A percentile compares a stretch with the other conserved stretches of the same genome.
phyloP scores from a whole-genome alignment of 352 stramenopile species.

The Pythium aristosporum region DNA sequence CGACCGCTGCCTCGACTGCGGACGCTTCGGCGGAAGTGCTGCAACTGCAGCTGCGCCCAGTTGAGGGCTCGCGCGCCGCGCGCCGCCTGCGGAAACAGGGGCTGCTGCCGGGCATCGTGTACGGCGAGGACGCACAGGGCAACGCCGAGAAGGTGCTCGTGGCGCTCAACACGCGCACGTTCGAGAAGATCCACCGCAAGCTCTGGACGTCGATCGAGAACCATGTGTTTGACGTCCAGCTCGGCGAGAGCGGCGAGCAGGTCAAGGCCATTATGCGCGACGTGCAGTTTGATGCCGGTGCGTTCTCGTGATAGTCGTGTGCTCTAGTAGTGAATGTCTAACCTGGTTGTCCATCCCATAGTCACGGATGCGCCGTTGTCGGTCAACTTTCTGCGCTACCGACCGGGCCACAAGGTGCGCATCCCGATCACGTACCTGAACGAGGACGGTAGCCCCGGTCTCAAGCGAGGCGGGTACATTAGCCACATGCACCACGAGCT shows the following conservation, averaged over 20 bases:
- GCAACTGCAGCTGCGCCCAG: conserved; percentile 58
- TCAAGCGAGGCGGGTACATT: conserved; percentile 95
- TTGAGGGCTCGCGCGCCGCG: conserved; percentile 72
- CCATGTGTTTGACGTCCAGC: conserved; percentile 83
- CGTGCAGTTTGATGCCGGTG: conserved; percentile 77
- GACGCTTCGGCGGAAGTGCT: conserved; percentile 34
- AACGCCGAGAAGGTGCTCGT: conserved; percentile 73
- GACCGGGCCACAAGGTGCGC: conserved; percentile 85
- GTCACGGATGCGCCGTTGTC: conserved; percentile 76
- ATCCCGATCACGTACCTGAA: conserved; percentile 94
- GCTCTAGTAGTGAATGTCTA: background rate
- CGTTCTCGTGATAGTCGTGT: conserved; percentile 7
- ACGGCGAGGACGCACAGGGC: conserved; percentile 76
- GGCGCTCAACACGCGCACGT: conserved; percentile 63
- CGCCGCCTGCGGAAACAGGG: conserved; percentile 81
- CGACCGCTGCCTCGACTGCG: conserved; percentile 12
- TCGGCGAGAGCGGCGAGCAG: conserved; percentile 43
- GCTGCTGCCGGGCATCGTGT: conserved; percentile 78
- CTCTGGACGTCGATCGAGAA: conserved; percentile 86
- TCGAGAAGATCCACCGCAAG: conserved; percentile 84
- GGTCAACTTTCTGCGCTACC: conserved; percentile 94
- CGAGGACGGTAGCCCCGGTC: conserved; percentile 90
- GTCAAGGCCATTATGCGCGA: conserved; percentile 88
- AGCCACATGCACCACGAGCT: conserved; percentile 88
- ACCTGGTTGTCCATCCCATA: conserved; percentile 10